A percentile compares a stretch with the other conserved stretches of the same genome.
Evolutionary conservation across 371 early-diverging fungal genomes (phyloP).

Genomic region (Apophysomyces variabilis): DNA sequence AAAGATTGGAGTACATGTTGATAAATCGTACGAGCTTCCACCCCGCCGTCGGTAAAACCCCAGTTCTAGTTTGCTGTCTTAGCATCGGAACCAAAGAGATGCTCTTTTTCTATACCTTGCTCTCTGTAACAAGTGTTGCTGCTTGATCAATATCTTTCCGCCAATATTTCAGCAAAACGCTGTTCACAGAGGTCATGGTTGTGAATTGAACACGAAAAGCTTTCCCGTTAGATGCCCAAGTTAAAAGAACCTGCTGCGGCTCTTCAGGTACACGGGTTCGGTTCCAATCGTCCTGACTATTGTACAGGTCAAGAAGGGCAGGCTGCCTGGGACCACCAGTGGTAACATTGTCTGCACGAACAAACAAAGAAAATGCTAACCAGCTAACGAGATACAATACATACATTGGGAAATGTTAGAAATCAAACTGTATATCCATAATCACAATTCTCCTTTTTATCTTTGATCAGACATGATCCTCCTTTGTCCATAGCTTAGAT

Average conservation of each 20-base stretch:
- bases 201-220: slow-evolving; percentile 31
- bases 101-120: slow-evolving; percentile 8
- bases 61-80: slow-evolving; percentile 25
- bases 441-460: background rate
- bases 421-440: background rate
- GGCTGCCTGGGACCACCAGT: slow-evolving; percentile 18
- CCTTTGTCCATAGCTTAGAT: too few relatives aligned
- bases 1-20: slow-evolving; percentile 34
- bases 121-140: background rate
- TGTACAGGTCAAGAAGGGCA: slow-evolving; percentile 17
- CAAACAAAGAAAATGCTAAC: background rate
- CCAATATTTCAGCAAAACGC: slow-evolving; percentile 29
- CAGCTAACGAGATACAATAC: background rate
- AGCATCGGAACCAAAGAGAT: background rate
- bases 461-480: too few relatives aligned
- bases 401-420: background rate
- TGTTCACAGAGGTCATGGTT: slow-evolving; percentile 13
- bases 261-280: slow-evolving; percentile 25
- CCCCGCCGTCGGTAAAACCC: slow-evolving; percentile 43
- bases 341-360: background rate
- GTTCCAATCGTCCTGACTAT: slow-evolving; percentile 26
- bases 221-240: slow-evolving; percentile 19
- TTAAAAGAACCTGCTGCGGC: slow-evolving; percentile 32
- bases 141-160: slow-evolving; percentile 8
- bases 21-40: slow-evolving; percentile 28